These are phyloP conservation scores for Daldinia eschscholtzii DNA, from an alignment of 2,329 filamentous ascomycete genomes.

Conservation along the genomic window DNA sequence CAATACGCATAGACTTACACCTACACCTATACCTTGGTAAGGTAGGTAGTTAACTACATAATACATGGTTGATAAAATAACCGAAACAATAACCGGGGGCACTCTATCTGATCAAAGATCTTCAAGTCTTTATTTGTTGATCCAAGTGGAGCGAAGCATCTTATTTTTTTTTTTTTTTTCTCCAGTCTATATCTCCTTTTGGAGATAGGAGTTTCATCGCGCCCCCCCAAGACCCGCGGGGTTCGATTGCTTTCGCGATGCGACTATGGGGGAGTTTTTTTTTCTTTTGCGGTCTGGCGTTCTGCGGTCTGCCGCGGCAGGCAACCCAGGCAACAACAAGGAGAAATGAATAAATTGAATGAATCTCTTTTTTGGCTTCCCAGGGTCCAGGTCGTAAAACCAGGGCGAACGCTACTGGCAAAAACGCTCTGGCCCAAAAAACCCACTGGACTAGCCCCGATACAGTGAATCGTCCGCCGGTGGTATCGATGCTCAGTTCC, in stretches of 20 bases:
- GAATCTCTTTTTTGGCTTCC: conserved; percentile 3
- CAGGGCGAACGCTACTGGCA: conserved; percentile 8
- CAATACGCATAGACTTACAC: background rate
- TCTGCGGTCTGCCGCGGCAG: conserved; percentile 4
- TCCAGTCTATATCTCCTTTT: conserved; percentile 1
- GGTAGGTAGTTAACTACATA: background rate
- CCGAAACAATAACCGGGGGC: conserved; percentile 28
- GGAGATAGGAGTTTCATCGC: conserved; percentile 37
- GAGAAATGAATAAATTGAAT: too few relatives aligned
- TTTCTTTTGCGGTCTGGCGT: background rate
- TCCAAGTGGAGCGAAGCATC: background rate
- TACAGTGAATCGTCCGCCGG: conserved; percentile 37
- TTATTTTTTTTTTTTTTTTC: background rate
- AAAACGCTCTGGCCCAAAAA: conserved; percentile 5
- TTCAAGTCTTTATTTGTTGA: background rate
- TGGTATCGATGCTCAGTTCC: conserved; percentile 22
- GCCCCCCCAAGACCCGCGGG: conserved; percentile 26
- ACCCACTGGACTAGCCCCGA: conserved; percentile 38
- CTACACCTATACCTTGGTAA: background rate
- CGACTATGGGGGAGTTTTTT: conserved; percentile 10
- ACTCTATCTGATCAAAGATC: conserved; percentile 8
- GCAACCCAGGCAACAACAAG: background rate
- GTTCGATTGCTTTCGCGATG: conserved; percentile 30
- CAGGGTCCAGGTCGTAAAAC: conserved; percentile 17
- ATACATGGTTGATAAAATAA: background rate